Percentiles rank a stretch among this genome's conserved stretches.
Conservation (phyloP, 78 protist species). For the Dictyostelium capitatum region DNA sequence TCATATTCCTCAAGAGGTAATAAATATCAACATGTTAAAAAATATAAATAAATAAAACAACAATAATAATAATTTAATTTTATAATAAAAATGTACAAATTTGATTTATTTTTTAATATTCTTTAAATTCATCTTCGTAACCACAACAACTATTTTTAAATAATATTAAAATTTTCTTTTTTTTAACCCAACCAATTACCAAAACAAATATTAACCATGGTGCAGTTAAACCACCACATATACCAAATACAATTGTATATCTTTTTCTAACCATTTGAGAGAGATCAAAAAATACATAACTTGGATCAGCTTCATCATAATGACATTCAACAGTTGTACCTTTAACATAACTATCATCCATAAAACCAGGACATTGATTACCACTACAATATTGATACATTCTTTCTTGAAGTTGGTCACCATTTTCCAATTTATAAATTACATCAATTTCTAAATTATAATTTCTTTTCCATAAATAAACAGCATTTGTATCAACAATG, state of each 20-base stretch:
- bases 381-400: conserved; percentile 48
- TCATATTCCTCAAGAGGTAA: too few species aligned
- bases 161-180: not conserved
- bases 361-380: conserved; percentile 8
- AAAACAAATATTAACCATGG: conserved; percentile 59
- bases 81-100: too few species aligned
- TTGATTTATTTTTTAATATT: too few species aligned
- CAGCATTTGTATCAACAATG: not conserved
- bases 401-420: not conserved
- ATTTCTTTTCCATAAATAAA: conserved; percentile 41
- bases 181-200: not conserved
- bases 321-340: not conserved
- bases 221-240: conserved; percentile 67
- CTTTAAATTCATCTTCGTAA: not conserved
- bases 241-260: conserved; percentile 39
- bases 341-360: conserved; percentile 28
- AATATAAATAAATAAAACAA: too few species aligned
- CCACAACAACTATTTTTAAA: not conserved
- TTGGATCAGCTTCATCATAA: conserved; percentile 42
- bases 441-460: conserved; percentile 42
- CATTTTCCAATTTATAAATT: not conserved
- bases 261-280: conserved; percentile 33
- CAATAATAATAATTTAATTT: too few species aligned
- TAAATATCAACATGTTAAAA: too few species aligned
- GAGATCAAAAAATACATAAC: conserved; percentile 46